A percentile compares a stretch with the other conserved stretches of the same genome.
These are phyloP conservation scores for Dictyophora rubrovolvata DNA, from an alignment of 768 basidiomycete species.

Conservation along the genomic window DNA sequence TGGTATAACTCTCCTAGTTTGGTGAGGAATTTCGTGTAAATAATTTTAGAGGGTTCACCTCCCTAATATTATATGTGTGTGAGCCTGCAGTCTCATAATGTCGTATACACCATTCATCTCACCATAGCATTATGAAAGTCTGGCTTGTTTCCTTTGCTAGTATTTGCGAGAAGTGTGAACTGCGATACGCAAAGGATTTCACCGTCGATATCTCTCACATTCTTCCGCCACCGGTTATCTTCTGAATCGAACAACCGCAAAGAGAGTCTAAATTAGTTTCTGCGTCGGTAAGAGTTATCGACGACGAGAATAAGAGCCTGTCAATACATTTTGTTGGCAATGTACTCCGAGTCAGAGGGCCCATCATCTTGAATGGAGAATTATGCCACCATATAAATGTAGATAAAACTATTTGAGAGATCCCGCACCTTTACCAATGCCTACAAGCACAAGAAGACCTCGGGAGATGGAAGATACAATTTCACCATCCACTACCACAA, in stretches of 20 bases:
- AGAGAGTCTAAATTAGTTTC: slow-evolving; percentile 38
- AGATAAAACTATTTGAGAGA: slow-evolving; percentile 6
- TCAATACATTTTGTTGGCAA: slow-evolving; percentile 78
- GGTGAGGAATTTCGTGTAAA: slow-evolving; percentile 68
- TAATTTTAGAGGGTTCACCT: slow-evolving; percentile 49
- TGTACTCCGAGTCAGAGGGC: slow-evolving; percentile 51
- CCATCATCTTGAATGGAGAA: slow-evolving; percentile 62
- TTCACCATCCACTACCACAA: slow-evolving; percentile 57
- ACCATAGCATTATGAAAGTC: slow-evolving; percentile 96
- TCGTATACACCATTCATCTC: slow-evolving; percentile 14
- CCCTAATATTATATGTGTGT: slow-evolving; percentile 31
- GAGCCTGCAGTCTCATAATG: not conserved
- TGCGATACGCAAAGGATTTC: slow-evolving; percentile 93
- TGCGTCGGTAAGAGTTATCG: not conserved
- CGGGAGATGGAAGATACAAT: slow-evolving; percentile 72
- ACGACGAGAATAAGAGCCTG: slow-evolving; percentile 5
- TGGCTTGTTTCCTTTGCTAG: slow-evolving; percentile 79
- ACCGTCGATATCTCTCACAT: slow-evolving; percentile 78
- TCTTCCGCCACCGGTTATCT: slow-evolving; percentile 72
- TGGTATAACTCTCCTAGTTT: slow-evolving; percentile 57
- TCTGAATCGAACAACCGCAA: slow-evolving; percentile 66
- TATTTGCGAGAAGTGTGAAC: slow-evolving; percentile 83
- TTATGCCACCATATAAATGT: not conserved
- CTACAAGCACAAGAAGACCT: slow-evolving; percentile 85
- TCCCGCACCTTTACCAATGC: slow-evolving; percentile 66